Conservation (phyloP, 2,329 filamentous ascomycete species). For the Aspergillus cejpii region DNA sequence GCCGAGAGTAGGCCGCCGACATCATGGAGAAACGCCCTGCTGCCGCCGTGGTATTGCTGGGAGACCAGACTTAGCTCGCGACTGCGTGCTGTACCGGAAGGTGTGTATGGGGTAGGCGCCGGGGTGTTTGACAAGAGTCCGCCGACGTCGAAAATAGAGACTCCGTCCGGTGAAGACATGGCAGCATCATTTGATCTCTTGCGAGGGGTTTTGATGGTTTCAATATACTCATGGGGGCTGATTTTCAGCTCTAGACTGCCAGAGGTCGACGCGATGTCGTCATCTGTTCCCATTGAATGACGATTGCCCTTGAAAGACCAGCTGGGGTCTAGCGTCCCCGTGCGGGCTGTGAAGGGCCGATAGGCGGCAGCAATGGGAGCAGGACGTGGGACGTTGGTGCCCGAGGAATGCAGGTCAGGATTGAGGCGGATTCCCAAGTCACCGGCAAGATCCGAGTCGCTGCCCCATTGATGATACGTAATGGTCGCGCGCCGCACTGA, state of each 20-base stretch:
- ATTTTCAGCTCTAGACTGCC: slow-evolving; percentile 31
- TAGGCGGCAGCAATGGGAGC: slow-evolving; percentile 37
- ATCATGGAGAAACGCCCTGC: slow-evolving; percentile 31
- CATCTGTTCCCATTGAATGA: slow-evolving; percentile 20
- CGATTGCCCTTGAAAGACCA: slow-evolving; percentile 28
- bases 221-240: slow-evolving; percentile 32
- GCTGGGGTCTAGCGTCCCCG: slow-evolving; percentile 26
- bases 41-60: slow-evolving; percentile 17
- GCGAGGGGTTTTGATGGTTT: slow-evolving; percentile 23
- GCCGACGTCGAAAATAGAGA: slow-evolving; percentile 82
- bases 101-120: slow-evolving; percentile 3
- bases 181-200: slow-evolving; percentile 35
- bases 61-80: slow-evolving; percentile 4
- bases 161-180: slow-evolving; percentile 48
- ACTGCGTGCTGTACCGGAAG: not conserved
- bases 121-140: slow-evolving; percentile 55
- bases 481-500: slow-evolving; percentile 48
- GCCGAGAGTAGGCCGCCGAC: slow-evolving; percentile 26
- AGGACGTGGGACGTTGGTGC: slow-evolving; percentile 29
- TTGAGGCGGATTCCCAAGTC: slow-evolving; percentile 66
- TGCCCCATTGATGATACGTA: slow-evolving; percentile 69
- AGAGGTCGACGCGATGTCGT: slow-evolving; percentile 23
- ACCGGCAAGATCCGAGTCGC: slow-evolving; percentile 82
- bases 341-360: slow-evolving; percentile 17
- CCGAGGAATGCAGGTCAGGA: slow-evolving; percentile 43